These are phyloP conservation scores for Spiraea crenata DNA, from an alignment of 331 rosid species.

Conservation along the genomic window DNA sequence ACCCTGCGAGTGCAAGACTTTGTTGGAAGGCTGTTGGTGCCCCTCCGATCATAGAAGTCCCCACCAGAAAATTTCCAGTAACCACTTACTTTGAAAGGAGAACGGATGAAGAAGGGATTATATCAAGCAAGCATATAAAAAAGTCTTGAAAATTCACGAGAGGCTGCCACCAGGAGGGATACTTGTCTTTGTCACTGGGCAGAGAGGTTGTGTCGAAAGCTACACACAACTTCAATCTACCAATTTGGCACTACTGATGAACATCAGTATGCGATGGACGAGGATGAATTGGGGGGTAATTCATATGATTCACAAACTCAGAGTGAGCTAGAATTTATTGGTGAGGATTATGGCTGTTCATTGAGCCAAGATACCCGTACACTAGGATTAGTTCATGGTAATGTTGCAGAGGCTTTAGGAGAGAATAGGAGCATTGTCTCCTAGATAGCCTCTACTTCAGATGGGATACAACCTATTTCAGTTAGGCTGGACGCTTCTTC, in stretches of 20 bases:
- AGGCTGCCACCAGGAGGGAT: slow-evolving; percentile 84
- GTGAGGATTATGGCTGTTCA: slow-evolving; percentile 28
- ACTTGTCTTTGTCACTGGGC: slow-evolving; percentile 85
- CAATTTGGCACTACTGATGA: slow-evolving; percentile 61
- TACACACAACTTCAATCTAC: slow-evolving; percentile 59
- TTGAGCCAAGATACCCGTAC: slow-evolving; percentile 9
- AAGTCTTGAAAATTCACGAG: slow-evolving; percentile 87
- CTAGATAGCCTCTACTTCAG: slow-evolving; percentile 48
- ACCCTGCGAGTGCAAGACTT: slow-evolving; percentile 89
- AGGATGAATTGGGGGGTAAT: slow-evolving; percentile 26
- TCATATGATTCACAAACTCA: slow-evolving; percentile 49
- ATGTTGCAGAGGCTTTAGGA: slow-evolving; percentile 41
- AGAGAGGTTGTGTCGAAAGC: slow-evolving; percentile 79
- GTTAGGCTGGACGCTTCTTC: slow-evolving; percentile 30
- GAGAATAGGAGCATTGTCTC: slow-evolving; percentile 53
- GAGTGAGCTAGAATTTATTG: slow-evolving; percentile 60
- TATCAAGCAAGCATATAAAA: slow-evolving; percentile 77
- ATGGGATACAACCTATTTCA: slow-evolving; percentile 27
- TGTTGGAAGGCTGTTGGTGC: slow-evolving; percentile 53
- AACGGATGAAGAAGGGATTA: slow-evolving; percentile 61
- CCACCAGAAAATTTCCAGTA: slow-evolving; percentile 85
- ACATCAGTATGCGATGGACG: slow-evolving; percentile 39
- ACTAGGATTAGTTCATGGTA: slow-evolving; percentile 35
- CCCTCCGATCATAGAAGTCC: slow-evolving; percentile 83
- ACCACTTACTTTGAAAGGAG: slow-evolving; percentile 66